Evolutionary conservation across 768 basidiomycete genomes (phyloP), one percentile per base, ranked within the genome.

Genomic region (Dendrothele bispora): DNA sequence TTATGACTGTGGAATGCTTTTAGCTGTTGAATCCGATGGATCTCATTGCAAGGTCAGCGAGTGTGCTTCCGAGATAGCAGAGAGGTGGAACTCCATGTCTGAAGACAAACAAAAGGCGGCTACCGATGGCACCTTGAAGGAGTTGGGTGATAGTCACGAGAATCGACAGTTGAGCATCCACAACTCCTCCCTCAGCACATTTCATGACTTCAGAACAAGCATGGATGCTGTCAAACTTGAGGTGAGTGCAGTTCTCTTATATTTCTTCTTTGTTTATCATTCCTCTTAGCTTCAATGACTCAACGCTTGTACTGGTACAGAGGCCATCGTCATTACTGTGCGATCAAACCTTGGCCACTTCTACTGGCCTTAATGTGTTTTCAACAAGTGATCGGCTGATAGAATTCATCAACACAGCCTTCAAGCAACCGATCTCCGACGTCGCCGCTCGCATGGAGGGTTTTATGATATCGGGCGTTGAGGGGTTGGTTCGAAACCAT

Each of bases 401-500:
- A 7, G 46, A 42, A 6, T 52, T 52, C 32, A 32, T 52, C 37
- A 18, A 25, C 14, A 36, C 40, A 14, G 39, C 38, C 8, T 38
- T 49, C 24, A 36, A 52, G 35, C 22, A 41, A 21, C 32, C 51
- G 3, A 10, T 29, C 12, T 24, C 35, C 5, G 51, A 52, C 22
- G 10, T 52, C 14, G 48, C 27, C 18, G n/a, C 18, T 7, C n/a
- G 37, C 18, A 39, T 52, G 39, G 51, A 52, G 25, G 47, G 39
- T 15, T 52, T 34, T 34, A 50, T 49, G 26, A 18, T 49, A 15
- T 43, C 46, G 15, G 51, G 51, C 17, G 29, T 52, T 12, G 48
- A 49, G 26, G 51, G 30, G 17, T 30, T 45, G 26, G 50, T 28
- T 7, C 46, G 22, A 10, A 48, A 32, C 15, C 17, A 48, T 11